Evolutionary conservation across 345 rosid genomes (phyloP).

Genomic region (Syzygium oleosum): DNA sequence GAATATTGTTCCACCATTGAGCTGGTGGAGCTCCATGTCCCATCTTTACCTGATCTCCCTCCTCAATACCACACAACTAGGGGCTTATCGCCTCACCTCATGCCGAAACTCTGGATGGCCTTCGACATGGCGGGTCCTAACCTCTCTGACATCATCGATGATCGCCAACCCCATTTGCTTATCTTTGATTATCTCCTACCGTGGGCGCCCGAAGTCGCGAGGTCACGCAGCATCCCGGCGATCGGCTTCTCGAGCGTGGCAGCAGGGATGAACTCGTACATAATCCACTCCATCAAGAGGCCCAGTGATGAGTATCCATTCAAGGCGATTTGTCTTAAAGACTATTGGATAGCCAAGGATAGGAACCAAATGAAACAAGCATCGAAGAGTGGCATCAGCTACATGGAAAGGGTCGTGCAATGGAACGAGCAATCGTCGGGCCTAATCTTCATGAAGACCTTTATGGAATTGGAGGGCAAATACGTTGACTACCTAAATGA

Average conservation of each 20-base stretch:
- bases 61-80: constrained; percentile 34
- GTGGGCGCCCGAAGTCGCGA: constrained; percentile 27
- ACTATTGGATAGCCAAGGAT: neutral
- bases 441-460: constrained; percentile 15
- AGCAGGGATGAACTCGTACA: neutral
- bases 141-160: constrained; percentile 9
- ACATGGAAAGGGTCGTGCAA: neutral
- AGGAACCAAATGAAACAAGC: neutral
- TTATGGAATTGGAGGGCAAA: constrained; percentile 23
- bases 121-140: constrained; percentile 11
- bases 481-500: constrained; percentile 12
- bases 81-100: constrained; percentile 25
- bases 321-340: neutral
- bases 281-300: neutral
- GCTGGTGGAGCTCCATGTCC: constrained; percentile 26
- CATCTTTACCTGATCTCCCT: constrained; percentile 27
- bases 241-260: constrained; percentile 1
- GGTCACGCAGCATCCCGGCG: constrained; percentile 14
- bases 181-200: constrained; percentile 24
- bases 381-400: neutral
- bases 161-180: constrained; percentile 9
- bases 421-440: neutral
- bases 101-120: constrained; percentile 14
- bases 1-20: constrained; percentile 2
- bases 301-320: constrained; percentile 5